Percentiles rank a stretch among this genome's conserved stretches.
Conservation (phyloP, 2,329 filamentous ascomycete species). For the Arthroderma sp. region DNA sequence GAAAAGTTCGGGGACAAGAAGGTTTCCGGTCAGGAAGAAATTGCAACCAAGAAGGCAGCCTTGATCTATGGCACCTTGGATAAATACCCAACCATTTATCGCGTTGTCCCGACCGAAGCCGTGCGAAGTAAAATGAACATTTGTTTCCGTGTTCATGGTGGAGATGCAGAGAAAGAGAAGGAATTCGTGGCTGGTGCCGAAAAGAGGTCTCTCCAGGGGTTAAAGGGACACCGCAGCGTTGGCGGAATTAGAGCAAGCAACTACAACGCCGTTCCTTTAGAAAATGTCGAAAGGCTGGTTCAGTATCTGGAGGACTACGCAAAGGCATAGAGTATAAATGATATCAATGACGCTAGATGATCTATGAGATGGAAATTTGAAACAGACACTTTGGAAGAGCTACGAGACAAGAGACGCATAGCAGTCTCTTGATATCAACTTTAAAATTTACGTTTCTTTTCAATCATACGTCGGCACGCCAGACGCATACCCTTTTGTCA, state of each 20-base stretch:
- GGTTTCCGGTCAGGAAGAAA: conserved; percentile 60
- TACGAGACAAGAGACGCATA: background rate
- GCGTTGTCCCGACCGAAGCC: conserved; percentile 60
- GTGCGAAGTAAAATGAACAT: conserved; percentile 87
- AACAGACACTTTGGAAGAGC: conserved; percentile 7
- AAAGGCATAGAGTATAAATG: conserved; percentile 1
- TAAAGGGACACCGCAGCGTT: conserved; percentile 81
- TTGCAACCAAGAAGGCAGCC: conserved; percentile 61
- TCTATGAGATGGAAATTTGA: background rate
- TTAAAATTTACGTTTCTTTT: background rate
- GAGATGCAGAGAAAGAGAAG: conserved; percentile 59
- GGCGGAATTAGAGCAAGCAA: conserved; percentile 77
- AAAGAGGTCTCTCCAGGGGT: conserved; percentile 54
- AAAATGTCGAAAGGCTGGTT: conserved; percentile 31
- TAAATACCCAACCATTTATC: conserved; percentile 57
- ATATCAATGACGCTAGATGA: background rate
- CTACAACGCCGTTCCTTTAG: conserved; percentile 66
- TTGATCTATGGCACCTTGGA: conserved; percentile 69
- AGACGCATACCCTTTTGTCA: conserved; percentile 38
- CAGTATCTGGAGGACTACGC: conserved; percentile 43
- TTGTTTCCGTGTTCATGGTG: conserved; percentile 64
- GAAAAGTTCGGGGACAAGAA: conserved; percentile 49
- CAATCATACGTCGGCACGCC: conserved; percentile 21
- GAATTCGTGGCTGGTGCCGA: conserved; percentile 63
- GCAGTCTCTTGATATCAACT: background rate